Conservation (phyloP, 2,329 filamentous ascomycete species). For the Lasiodiplodia theobromae region DNA sequence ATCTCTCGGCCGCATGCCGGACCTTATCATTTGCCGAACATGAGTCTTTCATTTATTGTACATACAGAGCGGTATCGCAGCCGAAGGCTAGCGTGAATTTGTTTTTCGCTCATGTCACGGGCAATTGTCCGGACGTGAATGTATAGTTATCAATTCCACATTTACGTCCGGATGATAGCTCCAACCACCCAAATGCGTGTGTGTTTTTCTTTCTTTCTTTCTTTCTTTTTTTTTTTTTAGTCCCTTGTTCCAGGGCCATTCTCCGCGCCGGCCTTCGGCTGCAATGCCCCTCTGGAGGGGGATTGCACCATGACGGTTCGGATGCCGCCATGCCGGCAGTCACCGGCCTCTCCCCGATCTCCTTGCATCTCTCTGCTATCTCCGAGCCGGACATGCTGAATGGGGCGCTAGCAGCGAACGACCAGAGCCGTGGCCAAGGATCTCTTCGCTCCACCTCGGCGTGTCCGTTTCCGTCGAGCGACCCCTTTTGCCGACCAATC, state of each 20-base stretch:
- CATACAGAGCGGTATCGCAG: neutral
- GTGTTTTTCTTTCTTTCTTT: no score
- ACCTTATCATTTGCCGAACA: no score
- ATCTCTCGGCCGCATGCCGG: neutral
- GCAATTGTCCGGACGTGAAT: no score
- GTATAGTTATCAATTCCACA: no score
- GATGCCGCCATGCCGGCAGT: constrained; percentile 10
- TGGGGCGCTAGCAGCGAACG: neutral
- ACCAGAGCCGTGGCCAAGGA: constrained; percentile 13
- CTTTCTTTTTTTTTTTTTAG: no score
- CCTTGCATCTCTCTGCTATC: constrained; percentile 10
- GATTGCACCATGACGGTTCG: neutral
- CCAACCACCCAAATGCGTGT: no score
- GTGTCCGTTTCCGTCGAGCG: constrained; percentile 14
- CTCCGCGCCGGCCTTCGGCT: no score
- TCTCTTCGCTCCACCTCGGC: neutral
- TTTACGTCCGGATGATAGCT: no score
- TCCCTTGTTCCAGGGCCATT: no score
- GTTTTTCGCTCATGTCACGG: no score
- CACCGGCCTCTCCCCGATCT: neutral
- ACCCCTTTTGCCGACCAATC: constrained; percentile 9
- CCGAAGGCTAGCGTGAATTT: no score
- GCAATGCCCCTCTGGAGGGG: no score
- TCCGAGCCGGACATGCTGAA: constrained; percentile 3
- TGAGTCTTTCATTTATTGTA: neutral